phyloP scores from a whole-genome alignment of 1,284 basidiomycete genomes.

The Ceratobasidium sp. region DNA sequence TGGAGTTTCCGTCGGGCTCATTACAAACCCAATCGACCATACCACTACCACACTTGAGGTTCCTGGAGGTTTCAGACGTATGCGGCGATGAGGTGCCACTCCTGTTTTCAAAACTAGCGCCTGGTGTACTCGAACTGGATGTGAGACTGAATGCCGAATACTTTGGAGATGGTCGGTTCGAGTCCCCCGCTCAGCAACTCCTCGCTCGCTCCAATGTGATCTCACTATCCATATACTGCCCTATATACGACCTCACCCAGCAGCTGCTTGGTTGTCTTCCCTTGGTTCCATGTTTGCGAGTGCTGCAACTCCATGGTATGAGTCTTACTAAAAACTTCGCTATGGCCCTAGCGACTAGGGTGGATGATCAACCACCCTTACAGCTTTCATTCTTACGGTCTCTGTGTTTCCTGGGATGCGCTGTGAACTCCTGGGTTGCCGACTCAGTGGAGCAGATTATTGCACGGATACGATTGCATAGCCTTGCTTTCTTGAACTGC shows the following conservation, averaged over 20 bases:
- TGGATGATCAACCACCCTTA: no score
- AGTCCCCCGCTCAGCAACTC: background rate
- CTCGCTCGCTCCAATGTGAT: background rate
- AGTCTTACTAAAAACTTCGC: no score
- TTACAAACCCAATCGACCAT: background rate
- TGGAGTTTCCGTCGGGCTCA: background rate
- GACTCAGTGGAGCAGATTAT: no score
- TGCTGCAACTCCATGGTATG: background rate
- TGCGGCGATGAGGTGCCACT: background rate
- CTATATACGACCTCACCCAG: background rate
- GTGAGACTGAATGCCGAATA: background rate
- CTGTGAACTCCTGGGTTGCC: no score
- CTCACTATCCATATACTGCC: background rate
- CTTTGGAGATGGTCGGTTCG: background rate
- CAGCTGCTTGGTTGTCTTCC: background rate
- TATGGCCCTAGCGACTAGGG: no score
- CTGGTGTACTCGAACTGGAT: background rate
- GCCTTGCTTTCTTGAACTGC: no score
- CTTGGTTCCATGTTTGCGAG: background rate
- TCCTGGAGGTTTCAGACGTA: background rate
- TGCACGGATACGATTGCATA: no score
- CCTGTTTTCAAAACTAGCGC: background rate
- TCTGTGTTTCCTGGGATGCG: no score
- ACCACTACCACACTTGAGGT: background rate
- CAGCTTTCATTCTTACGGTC: no score